phyloP scores from a whole-genome alignment of 768 basidiomycete species.

The Tylopilus cervinicoccineus region DNA sequence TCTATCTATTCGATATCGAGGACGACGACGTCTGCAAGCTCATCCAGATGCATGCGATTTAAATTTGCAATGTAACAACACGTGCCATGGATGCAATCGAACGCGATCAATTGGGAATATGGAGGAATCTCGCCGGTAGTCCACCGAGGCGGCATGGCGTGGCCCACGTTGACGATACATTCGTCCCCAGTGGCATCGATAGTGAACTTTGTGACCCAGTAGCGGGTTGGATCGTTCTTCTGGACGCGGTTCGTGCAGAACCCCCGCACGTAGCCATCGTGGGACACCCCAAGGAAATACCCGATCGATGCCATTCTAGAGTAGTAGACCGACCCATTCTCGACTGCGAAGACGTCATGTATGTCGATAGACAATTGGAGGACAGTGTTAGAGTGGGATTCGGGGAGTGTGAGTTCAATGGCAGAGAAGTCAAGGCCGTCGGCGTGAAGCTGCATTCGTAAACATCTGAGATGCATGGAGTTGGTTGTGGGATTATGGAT shows the following conservation, averaged over 20 bases:
- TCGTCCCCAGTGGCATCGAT: conserved; percentile 1
- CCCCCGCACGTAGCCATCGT: conserved; percentile 6
- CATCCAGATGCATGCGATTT: not conserved
- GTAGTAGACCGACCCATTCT: not conserved
- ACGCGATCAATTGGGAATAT: not conserved
- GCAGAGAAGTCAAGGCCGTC: not conserved
- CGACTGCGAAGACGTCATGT: conserved; percentile 1
- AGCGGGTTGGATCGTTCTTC: not conserved
- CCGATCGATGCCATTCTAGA: not conserved
- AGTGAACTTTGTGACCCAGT: conserved; percentile 8
- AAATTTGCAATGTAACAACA: not conserved
- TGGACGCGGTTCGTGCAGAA: not conserved
- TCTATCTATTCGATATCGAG: too few relatives aligned
- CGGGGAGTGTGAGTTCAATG: not conserved
- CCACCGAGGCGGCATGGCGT: not conserved
- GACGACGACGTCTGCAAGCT: not conserved
- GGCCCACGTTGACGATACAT: conserved; percentile 1
- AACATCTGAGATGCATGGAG: not conserved
- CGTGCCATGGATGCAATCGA: conserved; percentile 1
- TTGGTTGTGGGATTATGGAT: too few relatives aligned
- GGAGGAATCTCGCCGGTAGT: not conserved
- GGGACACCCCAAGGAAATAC: not conserved
- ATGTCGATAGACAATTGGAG: not conserved
- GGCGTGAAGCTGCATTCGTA: not conserved
- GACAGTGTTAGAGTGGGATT: not conserved